These are phyloP conservation scores for Lathyrus aphaca DNA, from an alignment of 306 rosid species.

Conservation along the genomic window DNA sequence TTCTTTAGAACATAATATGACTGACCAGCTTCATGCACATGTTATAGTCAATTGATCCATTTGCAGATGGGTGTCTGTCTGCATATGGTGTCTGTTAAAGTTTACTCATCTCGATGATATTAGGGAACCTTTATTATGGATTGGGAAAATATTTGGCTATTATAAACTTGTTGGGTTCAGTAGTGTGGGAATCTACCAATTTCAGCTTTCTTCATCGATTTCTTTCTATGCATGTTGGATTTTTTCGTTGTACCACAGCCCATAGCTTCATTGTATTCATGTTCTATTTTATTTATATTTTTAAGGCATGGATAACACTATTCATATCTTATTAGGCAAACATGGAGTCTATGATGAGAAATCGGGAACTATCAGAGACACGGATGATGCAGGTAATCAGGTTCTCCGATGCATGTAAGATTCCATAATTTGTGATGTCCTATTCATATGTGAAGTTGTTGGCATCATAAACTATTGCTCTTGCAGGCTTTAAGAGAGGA, in stretches of 20 bases:
- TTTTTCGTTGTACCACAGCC: background rate
- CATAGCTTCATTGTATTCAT: slow-evolving; percentile 16
- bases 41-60: slow-evolving; percentile 16
- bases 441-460: slow-evolving; percentile 32
- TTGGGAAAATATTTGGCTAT: slow-evolving; percentile 9
- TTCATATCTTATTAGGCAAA: slow-evolving; percentile 59
- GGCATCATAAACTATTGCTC: slow-evolving; percentile 17
- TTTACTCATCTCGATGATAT: slow-evolving; percentile 16
- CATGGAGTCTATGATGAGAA: slow-evolving; percentile 96
- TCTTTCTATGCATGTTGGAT: slow-evolving; percentile 20
- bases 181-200: slow-evolving; percentile 3
- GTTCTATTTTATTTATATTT: slow-evolving; percentile 29
- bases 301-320: slow-evolving; percentile 40
- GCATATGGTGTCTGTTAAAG: slow-evolving; percentile 16
- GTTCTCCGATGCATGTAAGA: slow-evolving; percentile 39
- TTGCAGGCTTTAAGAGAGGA: slow-evolving; percentile 91
- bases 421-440: slow-evolving; percentile 22
- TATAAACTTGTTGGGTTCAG: slow-evolving; percentile 22
- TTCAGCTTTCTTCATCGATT: slow-evolving; percentile 30
- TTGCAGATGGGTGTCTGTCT: slow-evolving; percentile 10
- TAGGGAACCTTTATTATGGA: slow-evolving; percentile 33
- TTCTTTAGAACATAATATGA: slow-evolving; percentile 25
- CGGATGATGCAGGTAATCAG: slow-evolving; percentile 96
- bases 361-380: slow-evolving; percentile 87
- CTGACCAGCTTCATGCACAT: background rate